phyloP scores from a whole-genome alignment of 371 early-diverging fungal genomes.

The Haplosporangium sp. region DNA sequence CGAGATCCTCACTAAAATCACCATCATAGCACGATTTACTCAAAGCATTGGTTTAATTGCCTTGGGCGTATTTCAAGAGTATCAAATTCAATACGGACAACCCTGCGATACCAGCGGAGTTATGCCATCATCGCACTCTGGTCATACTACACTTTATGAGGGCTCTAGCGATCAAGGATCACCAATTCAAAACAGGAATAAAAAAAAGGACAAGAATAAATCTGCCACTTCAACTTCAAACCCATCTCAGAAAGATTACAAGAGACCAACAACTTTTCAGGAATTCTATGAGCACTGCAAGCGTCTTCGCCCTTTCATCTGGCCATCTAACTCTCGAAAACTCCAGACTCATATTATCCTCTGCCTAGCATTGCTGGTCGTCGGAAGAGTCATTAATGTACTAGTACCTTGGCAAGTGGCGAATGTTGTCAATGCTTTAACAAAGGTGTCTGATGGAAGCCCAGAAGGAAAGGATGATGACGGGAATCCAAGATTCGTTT shows the following conservation, averaged over 20 bases:
- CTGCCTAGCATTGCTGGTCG: constrained; percentile 74
- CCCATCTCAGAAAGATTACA: constrained; percentile 44
- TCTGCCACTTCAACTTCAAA: neutral
- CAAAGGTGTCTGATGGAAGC: constrained; percentile 54
- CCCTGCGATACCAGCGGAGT: constrained; percentile 5
- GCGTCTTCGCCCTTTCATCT: constrained; percentile 84
- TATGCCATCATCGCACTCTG: constrained; percentile 12
- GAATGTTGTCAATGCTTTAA: constrained; percentile 76
- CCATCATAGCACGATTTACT: constrained; percentile 24
- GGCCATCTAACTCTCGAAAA: constrained; percentile 78
- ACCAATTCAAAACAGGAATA: constrained; percentile 5
- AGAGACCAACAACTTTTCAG: constrained; percentile 56
- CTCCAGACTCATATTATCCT: constrained; percentile 78
- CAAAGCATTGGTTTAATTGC: constrained; percentile 17
- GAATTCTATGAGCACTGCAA: constrained; percentile 68
- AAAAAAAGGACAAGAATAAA: constrained; percentile 17
- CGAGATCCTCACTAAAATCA: neutral
- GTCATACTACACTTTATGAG: constrained; percentile 30
- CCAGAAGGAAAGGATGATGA: constrained; percentile 39
- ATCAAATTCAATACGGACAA: neutral
- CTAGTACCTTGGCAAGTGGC: constrained; percentile 86
- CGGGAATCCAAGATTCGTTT: constrained; percentile 59
- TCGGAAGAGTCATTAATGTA: constrained; percentile 85
- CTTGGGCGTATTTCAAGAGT: constrained; percentile 23
- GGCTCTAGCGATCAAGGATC: neutral